These are phyloP conservation scores for Lactifluus hygrophoroides DNA, from an alignment of 768 basidiomycete species.

Conservation along the genomic window DNA sequence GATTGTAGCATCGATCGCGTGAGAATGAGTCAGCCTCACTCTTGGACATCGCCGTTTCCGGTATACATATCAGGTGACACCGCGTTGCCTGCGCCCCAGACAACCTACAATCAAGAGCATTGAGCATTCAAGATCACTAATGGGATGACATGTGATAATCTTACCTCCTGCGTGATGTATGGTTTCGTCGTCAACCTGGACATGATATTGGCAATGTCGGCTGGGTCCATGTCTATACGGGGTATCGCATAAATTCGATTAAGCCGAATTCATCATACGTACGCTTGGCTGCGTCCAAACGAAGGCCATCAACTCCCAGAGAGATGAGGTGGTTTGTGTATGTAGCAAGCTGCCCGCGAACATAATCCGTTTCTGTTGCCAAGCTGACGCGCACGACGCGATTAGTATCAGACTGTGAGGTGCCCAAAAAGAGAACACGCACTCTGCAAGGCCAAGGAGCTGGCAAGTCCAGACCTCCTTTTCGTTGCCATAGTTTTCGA, in stretches of 20 bases:
- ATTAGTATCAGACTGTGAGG: not conserved
- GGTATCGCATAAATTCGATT: not conserved
- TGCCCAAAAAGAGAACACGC: constrained; percentile 7
- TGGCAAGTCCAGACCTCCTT: constrained; percentile 41
- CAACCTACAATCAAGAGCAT: constrained; percentile 13
- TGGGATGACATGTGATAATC: not conserved
- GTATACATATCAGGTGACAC: constrained; percentile 49
- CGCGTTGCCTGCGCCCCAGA: constrained; percentile 42
- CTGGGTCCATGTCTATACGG: constrained; percentile 44
- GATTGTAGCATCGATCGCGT: not conserved
- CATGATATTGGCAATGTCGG: constrained; percentile 47
- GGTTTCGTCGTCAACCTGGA: constrained; percentile 33
- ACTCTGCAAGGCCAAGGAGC: constrained; percentile 35
- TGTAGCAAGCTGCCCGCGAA: constrained; percentile 42
- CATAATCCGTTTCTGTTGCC: constrained; percentile 53
- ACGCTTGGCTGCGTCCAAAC: constrained; percentile 62
- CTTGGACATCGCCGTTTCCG: constrained; percentile 55
- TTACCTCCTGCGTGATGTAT: constrained; percentile 56
- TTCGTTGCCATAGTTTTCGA: constrained; percentile 45
- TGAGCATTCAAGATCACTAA: not conserved
- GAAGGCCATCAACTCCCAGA: constrained; percentile 53
- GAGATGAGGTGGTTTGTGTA: constrained; percentile 55
- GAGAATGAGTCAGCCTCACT: constrained; percentile 28
- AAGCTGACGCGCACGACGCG: constrained; percentile 31
- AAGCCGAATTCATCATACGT: constrained; percentile 12